Evolutionary conservation across 208 protist genomes (phyloP).

Genomic region (Trichomonas tenax): DNA sequence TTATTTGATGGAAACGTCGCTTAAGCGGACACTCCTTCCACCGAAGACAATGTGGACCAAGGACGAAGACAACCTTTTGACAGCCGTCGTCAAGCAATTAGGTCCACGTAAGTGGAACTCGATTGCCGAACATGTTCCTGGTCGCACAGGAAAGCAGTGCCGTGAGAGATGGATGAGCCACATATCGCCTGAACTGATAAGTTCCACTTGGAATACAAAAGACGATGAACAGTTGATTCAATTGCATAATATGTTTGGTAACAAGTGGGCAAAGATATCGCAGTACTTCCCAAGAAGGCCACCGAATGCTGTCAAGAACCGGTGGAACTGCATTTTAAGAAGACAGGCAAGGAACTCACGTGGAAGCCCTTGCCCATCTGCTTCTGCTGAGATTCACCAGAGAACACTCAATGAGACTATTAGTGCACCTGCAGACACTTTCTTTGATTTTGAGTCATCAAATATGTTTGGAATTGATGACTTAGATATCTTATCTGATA

Average conservation of each 20-base stretch:
- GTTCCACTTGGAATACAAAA: not conserved
- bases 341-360: not conserved
- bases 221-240: not conserved
- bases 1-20: not conserved
- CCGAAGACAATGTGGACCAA: slow-evolving; percentile 31
- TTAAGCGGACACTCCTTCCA: not conserved
- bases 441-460: too few relatives aligned
- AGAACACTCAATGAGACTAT: too few relatives aligned
- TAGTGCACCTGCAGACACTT: too few relatives aligned
- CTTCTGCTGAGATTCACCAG: not conserved
- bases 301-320: not conserved
- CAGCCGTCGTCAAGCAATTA: not conserved
- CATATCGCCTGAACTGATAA: not conserved
- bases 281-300: not conserved
- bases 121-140: not conserved
- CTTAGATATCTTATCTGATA: too few relatives aligned
- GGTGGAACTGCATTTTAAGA: not conserved
- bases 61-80: slow-evolving; percentile 32
- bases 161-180: not conserved
- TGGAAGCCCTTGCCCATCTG: not conserved
- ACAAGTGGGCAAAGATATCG: not conserved
- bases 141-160: not conserved
- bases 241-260: not conserved
- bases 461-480: too few relatives aligned
- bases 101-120: not conserved